Base-by-base conservation (phyloP, 1,284 basidiomycete genomes). In the Moniliophthora roreri region DNA sequence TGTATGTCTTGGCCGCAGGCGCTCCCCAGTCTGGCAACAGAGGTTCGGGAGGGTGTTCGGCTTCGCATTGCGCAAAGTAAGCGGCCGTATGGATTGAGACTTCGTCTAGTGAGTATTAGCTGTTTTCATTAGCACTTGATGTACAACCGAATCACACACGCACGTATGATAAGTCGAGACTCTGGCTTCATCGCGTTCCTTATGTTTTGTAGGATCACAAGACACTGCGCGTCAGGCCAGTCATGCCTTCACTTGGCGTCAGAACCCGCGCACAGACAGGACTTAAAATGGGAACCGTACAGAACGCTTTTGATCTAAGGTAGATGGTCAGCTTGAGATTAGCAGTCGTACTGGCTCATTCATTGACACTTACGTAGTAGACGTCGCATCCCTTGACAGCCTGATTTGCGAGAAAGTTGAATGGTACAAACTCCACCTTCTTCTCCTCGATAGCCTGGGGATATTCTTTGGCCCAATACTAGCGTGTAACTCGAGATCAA, bases 371-470 rank as follows among this genome's bases (percentile, higher is more conserved):
- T 51, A 79, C 78, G 58, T 77, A 77, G 57, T 79, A 81, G 10
- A 75, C 66, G 47, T 80, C 72, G 32, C 71, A 71, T 0, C 64
- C 69, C 16, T 61, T 53, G 11, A 75, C 67, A 1, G 77, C 76
- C n/a, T 66, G 54, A 41, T 72, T 69, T 35, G 63, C 61, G 35
- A 81, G 72, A 62, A 79, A 81, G 56, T 81, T 71, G n/a, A 80
- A 59, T 1, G 70, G 55, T 20, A 69, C 59, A 44, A 79, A 74
- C 21, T 69, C 57, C 4, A 79, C 66, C 3, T 63, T 65, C 2
- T 66, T 63, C 21, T 68, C 63, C 28, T 64, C 54, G 34, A 78
- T 52, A 0, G 66, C 70, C 23, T 66, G 63, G 0, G 50, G 54
- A 26, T 51, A 42, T 20, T 52, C 37, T 36, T 26, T 52, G 1